Evolutionary conservation across 495 filamentous ascomycete genomes (phyloP), one percentile per base, ranked within the genome.

Genomic region (Daldinia loculata): DNA sequence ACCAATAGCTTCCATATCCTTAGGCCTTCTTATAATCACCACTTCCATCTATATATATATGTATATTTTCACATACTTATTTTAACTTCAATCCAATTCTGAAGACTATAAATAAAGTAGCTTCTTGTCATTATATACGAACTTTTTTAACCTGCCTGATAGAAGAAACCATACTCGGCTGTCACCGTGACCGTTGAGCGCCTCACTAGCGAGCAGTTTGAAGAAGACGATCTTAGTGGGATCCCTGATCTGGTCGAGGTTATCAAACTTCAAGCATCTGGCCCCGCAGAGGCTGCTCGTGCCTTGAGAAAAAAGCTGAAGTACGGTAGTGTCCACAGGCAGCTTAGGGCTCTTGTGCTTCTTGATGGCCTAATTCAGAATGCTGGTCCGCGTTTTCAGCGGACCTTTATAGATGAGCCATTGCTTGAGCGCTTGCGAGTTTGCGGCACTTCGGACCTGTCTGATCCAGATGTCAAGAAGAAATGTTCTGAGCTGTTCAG

Each of bases 261-360:
- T 55, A 89, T 99, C 70, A 90, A 91, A 66, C 89, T 99, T 56
- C 96, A 98, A 80, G 86, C 86, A 52, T 91, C 91, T 19, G 96
- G 96, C 2, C 94, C 96, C 1, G 88, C 88, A 6, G 96, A 99
- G 82, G 94, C 94, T 56, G 92, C 93, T 67, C 88, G 96, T 77
- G 95, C 96, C 22, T 87, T 98, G 72, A 88, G 96, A 53, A 99
- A 98, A 89, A 98, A 99, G 84, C 87, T 99, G 87, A 98, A 98
- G 80, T 99, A 99, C 78, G 96, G 96, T 60, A 97, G 88, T 70
- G 82, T 95, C 19, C 94, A 98, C 77, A 90, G 93, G 17, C 96
- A 98, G 77, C 84, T 99, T 6, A 89, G 96, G 45, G 92, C 96
- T 60, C 87, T 99, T 41, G 91, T 90, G 9, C 91, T 99, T 30